Evolutionary conservation across 2,329 filamentous ascomycete species (phyloP), one percentile per base, ranked within the genome.

Genomic region (Passalora sequoiae): DNA sequence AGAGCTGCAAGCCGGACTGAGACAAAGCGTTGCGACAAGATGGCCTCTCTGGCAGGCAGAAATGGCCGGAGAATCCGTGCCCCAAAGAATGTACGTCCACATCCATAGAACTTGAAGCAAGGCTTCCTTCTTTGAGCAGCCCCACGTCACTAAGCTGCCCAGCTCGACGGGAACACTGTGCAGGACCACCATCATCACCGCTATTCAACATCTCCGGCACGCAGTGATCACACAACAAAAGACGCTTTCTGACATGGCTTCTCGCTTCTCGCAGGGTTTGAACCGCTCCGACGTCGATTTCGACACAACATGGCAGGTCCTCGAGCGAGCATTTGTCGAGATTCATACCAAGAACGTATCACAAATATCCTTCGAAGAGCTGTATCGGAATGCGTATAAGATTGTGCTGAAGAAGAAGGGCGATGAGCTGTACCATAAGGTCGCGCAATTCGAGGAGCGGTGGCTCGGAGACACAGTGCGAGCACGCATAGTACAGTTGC

Each of bases 291-390:
- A 76, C 7, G 75, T 84, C 56, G 87, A 94, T 54, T 95, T 95
- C 61, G 86, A 95, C n/a, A 73, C 78, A 2, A 86, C 82, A 56
- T 98, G 92, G 92, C 72, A 74, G 10, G 79, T 81, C 32, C 78
- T 98, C 6, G 75, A 81, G 33, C 76, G 81, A 36, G 89, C 91
- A 3, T 78, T 98, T 40, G 75, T 73, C 44, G 86, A 95, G 61
- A 97, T 98, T 38, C 89, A 97, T 69, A 85, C 81, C 45, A 89
- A 94, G 64, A 92, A 94, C 63, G 89, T 89, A 47, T 94, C 89
- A 7, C 76, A 77, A 12, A 78, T 98, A 2, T 95, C 89, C 1
- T 98, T 96, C 69, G 92, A 98, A 66, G 85, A 94, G 60, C 78
- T 98, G 1, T 98, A 98, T 68, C 84, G 92, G 45, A 86, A 86